phyloP scores from a whole-genome alignment of 2,329 filamentous ascomycete species.

The Fusarium bactridioides region DNA sequence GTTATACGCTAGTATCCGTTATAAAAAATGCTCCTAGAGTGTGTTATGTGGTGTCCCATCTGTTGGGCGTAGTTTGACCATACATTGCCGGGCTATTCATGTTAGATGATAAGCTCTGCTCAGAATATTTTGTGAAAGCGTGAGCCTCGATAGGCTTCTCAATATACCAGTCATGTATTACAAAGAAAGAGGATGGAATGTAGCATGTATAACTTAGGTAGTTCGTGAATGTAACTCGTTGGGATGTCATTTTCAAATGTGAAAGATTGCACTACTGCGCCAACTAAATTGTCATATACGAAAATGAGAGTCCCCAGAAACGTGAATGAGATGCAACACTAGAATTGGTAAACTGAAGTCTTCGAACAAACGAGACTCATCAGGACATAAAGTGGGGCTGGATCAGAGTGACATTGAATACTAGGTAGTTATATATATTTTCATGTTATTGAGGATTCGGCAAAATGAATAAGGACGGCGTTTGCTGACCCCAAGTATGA shows the following conservation, averaged over 20 bases:
- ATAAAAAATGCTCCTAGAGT: neutral
- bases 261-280: neutral
- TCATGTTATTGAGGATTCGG: neutral
- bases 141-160: neutral
- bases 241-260: neutral
- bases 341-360: neutral
- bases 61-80: neutral
- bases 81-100: neutral
- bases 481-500: neutral
- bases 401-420: neutral
- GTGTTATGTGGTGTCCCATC: neutral
- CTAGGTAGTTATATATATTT: too few relatives aligned
- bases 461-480: neutral
- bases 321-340: neutral
- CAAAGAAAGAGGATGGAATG: neutral
- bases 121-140: neutral
- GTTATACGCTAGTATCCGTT: neutral
- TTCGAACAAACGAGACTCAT: neutral
- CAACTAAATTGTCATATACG: neutral
- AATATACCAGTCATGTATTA: neutral
- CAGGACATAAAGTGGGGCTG: neutral
- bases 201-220: neutral
- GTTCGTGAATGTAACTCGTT: neutral
- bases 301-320: neutral
- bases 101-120: neutral